Evolutionary conservation across 495 filamentous ascomycete genomes (phyloP), one percentile per base, ranked within the genome.

Genomic region (Podospora comata): DNA sequence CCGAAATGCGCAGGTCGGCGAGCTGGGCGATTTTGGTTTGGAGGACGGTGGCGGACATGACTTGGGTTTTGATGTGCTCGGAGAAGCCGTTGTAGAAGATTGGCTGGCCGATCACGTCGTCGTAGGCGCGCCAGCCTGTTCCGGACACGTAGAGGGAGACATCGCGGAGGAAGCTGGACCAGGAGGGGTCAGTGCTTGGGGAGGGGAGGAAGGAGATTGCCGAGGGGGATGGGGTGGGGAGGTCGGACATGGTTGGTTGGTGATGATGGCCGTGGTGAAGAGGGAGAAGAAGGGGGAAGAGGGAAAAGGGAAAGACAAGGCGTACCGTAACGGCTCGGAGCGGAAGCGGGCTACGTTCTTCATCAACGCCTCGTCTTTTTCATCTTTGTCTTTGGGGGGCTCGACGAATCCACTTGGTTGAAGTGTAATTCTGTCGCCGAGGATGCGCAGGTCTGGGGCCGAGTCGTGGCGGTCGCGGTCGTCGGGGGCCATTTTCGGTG

Each of bases 31-130:
- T 90, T 74, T 90, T 91, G 39, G 76, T 78, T 75, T 88, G 90
- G 27, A 99, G 79, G 71, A 93, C 86, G 0, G 88, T 85, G 61
- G 90, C 92, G n/a, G 81, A 84, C 73, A 97, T 76, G 20, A 98
- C 90, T 44, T 81, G 79, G 18, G 79, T 77, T 79, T 90, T 96
- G 88, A 99, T 97, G 57, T 91, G 87, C 68, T 97, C 95, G 48
- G 88, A 88, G 79, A 96, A 99, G 19, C 95, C 95, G 5, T 89
- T 80, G 76, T 97, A 98, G 83, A 93, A 98, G 48, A 97, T 89
- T 0, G 92, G 91, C 77, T 97, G 94, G 15, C 95, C 95, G 70
- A 97, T 87, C 69, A 92, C 84, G 65, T 91, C 82, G 77, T 97
- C 92, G 82, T 99, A 99, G 68, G 90, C 90, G 64, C 95, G 88